Percentiles rank a stretch among this genome's conserved stretches.
These are phyloP conservation scores for Flagelloscypha sp. DNA, from an alignment of 768 basidiomycete genomes.

Conservation along the genomic window DNA sequence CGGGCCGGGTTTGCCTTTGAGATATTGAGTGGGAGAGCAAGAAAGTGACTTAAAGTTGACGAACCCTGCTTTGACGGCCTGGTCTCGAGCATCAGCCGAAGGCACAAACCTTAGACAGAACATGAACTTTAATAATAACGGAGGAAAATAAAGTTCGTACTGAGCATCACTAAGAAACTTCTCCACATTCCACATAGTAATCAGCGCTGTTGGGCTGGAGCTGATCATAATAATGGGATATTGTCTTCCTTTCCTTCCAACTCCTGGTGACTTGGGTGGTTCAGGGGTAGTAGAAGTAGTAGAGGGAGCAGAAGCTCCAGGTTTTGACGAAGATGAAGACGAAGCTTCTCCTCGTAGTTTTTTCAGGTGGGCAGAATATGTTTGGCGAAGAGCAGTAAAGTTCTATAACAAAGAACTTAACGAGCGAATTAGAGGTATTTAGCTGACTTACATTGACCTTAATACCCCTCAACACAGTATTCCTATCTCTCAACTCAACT, in stretches of 20 bases:
- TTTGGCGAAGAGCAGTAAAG: conserved; percentile 59
- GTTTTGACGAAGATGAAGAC: conserved; percentile 30
- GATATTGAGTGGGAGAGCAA: too few species aligned
- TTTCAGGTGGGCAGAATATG: conserved; percentile 73
- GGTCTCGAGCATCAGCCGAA: conserved; percentile 65
- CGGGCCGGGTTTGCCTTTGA: conserved; percentile 68
- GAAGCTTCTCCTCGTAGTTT: conserved; percentile 62
- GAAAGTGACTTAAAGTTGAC: too few species aligned
- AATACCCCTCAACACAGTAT: conserved; percentile 70
- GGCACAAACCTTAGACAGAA: conserved; percentile 50
- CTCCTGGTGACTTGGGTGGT: conserved; percentile 47
- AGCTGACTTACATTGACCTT: conserved; percentile 66
- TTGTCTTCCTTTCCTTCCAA: conserved; percentile 65
- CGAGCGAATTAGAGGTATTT: not conserved
- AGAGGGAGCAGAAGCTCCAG: conserved; percentile 28
- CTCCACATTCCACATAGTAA: conserved; percentile 98
- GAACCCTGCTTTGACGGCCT: too few species aligned
- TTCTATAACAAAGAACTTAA: conserved; percentile 57
- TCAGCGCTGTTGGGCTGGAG: conserved; percentile 86
- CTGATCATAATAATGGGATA: conserved; percentile 98
- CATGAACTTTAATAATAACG: conserved; percentile 1
- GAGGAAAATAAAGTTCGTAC: conserved; percentile 30
- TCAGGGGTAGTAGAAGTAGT: not conserved
- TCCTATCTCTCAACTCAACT: conserved; percentile 76
- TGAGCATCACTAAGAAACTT: conserved; percentile 84